Percentiles rank a stretch among this genome's conserved stretches.
Conservation (phyloP, 2,329 filamentous ascomycete species). For the Colletotrichum horii region DNA sequence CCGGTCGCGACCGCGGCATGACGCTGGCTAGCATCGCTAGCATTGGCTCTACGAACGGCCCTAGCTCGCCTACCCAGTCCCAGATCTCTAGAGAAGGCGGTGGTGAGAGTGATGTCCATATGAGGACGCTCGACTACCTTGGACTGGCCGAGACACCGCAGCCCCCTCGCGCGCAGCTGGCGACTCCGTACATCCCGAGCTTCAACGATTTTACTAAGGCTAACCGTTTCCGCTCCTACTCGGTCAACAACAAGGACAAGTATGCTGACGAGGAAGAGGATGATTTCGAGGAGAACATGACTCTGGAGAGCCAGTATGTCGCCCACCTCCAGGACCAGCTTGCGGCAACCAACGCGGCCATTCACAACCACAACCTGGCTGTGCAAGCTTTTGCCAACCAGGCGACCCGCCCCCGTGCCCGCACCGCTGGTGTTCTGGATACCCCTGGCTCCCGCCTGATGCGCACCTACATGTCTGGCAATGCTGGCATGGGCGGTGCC, state of each 20-base stretch:
- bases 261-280: constrained; percentile 90
- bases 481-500: constrained; percentile 73
- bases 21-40: constrained; percentile 85
- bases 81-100: constrained; percentile 85
- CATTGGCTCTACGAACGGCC: constrained; percentile 82
- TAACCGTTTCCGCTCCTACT: constrained; percentile 94
- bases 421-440: constrained; percentile 91
- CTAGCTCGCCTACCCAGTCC: constrained; percentile 85
- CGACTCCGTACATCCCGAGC: constrained; percentile 73
- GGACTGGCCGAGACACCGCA: constrained; percentile 94
- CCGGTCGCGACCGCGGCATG: constrained; percentile 80
- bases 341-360: constrained; percentile 70
- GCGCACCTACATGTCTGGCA: constrained; percentile 78
- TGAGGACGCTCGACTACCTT: constrained; percentile 93
- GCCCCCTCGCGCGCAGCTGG: constrained; percentile 74
- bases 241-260: constrained; percentile 97
- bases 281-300: constrained; percentile 66
- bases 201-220: constrained; percentile 78
- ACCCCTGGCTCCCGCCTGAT: constrained; percentile 71
- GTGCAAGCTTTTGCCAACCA: constrained; percentile 92
- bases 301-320: constrained; percentile 63
- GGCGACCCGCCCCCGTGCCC: constrained; percentile 84
- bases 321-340: constrained; percentile 67
- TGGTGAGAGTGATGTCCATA: constrained; percentile 84
- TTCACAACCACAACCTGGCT: constrained; percentile 90